phyloP scores from a whole-genome alignment of 208 protist species.

The Angomonas ambiguus region DNA sequence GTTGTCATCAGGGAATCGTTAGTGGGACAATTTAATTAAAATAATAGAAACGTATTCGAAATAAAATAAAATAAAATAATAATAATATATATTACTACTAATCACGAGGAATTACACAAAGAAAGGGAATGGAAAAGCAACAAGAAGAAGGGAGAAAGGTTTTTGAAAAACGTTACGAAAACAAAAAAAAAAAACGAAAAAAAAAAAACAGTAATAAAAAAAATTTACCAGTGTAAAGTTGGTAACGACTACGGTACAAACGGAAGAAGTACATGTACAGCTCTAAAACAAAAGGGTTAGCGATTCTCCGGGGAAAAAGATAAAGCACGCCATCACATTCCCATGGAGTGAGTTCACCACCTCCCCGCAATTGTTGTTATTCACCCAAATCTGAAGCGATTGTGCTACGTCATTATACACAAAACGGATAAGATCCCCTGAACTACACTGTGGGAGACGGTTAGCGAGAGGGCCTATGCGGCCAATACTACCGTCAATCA shows the following conservation, averaged over 20 bases:
- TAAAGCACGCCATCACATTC: conserved; percentile 67
- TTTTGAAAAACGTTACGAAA: too few relatives aligned
- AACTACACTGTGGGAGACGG: conserved; percentile 53
- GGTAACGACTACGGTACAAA: too few relatives aligned
- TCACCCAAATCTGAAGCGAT: conserved; percentile 43
- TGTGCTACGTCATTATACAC: conserved; percentile 38
- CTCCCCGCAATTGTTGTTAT: conserved; percentile 44
- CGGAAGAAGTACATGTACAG: background rate
- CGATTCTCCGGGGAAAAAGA: conserved; percentile 73
- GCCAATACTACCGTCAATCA: conserved; percentile 59
- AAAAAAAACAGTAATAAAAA: conserved; percentile 6
- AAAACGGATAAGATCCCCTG: conserved; percentile 55
- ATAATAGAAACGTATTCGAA: conserved; percentile 7
- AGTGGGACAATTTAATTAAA: too few relatives aligned
- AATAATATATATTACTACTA: conserved; percentile 8
- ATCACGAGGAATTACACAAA: too few relatives aligned
- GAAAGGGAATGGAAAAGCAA: background rate
- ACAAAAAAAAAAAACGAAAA: conserved; percentile 17
- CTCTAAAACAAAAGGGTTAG: conserved; percentile 39
- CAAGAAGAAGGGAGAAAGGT: too few relatives aligned
- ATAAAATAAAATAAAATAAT: conserved; percentile 14
- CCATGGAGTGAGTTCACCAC: conserved; percentile 49
- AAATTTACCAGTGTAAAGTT: conserved; percentile 14
- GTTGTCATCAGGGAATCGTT: conserved; percentile 27
- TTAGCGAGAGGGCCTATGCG: conserved; percentile 25